A percentile compares a stretch with the other conserved stretches of the same genome.
Conservation (phyloP, 805 yeast genomes). For the Yamadazyma insecticola region DNA sequence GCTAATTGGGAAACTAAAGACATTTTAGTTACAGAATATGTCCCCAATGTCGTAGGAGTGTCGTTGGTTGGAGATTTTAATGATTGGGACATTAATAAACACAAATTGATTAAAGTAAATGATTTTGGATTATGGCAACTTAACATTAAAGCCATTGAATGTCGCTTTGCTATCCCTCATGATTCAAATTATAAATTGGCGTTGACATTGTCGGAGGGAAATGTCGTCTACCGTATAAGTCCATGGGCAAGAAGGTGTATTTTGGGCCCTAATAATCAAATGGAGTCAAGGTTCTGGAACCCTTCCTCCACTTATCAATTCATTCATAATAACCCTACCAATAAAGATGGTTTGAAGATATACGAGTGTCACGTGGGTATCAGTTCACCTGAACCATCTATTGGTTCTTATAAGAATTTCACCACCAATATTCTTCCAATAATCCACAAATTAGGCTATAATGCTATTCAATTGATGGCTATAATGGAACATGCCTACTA, state of each 20-base stretch:
- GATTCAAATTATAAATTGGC: conserved; percentile 73
- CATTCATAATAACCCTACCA: conserved; percentile 59
- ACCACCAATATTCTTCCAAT: conserved; percentile 77
- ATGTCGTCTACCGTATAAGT: conserved; percentile 73
- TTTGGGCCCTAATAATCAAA: conserved; percentile 51
- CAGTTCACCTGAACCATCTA: conserved; percentile 81
- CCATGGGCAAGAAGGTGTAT: conserved; percentile 88
- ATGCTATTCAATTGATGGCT: conserved; percentile 94
- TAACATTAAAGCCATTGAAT: conserved; percentile 52
- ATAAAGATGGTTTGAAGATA: conserved; percentile 55
- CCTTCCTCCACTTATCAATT: conserved; percentile 57
- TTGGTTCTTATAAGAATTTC: conserved; percentile 85
- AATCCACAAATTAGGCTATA: conserved; percentile 80
- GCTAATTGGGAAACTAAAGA: conserved; percentile 47
- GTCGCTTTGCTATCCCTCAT: conserved; percentile 69
- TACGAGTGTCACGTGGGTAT: conserved; percentile 97
- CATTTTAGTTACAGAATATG: conserved; percentile 75
- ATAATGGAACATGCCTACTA: conserved; percentile 98
- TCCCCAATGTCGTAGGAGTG: conserved; percentile 79
- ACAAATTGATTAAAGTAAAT: conserved; percentile 52
- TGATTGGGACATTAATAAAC: conserved; percentile 60
- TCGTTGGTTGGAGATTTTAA: conserved; percentile 91
- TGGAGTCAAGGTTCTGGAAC: conserved; percentile 93
- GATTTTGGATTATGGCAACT: conserved; percentile 69
- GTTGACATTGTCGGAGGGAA: conserved; percentile 63